A percentile compares a stretch with the other conserved stretches of the same genome.
Conservation (phyloP, 345 rosid genomes). For the Raphanus sativus region DNA sequence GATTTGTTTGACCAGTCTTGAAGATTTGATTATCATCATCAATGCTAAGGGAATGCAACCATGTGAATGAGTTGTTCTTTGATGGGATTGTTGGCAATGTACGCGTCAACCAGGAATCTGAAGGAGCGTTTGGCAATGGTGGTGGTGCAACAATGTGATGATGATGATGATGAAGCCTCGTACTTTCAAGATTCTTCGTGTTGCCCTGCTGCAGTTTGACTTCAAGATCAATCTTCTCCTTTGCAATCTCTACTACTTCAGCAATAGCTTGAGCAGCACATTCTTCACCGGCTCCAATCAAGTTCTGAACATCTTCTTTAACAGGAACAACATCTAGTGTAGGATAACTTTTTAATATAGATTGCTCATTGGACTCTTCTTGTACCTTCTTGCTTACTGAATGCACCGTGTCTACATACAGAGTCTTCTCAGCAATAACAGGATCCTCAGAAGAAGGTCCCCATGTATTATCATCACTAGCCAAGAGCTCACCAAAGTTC, state of each 20-base stretch:
- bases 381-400: constrained; percentile 34
- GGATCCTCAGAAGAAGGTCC: constrained; percentile 43
- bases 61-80: constrained; percentile 45
- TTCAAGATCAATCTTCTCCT: constrained; percentile 42
- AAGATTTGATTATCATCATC: constrained; percentile 12
- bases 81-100: constrained; percentile 59
- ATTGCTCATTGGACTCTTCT: constrained; percentile 29
- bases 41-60: constrained; percentile 34
- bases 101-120: constrained; percentile 86
- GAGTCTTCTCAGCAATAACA: constrained; percentile 60
- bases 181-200: constrained; percentile 34
- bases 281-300: constrained; percentile 23
- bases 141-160: constrained; percentile 50
- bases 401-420: constrained; percentile 69
- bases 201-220: constrained; percentile 25
- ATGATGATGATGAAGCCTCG: constrained; percentile 27
- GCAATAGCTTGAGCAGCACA: constrained; percentile 18
- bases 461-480: constrained; percentile 50
- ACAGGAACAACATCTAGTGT: constrained; percentile 32
- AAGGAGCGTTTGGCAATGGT: constrained; percentile 80
- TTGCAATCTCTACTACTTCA: constrained; percentile 28
- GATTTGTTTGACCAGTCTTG: constrained; percentile 15
- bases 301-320: constrained; percentile 31
- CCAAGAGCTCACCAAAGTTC: constrained; percentile 54
- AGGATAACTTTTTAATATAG: not conserved